Conservation (phyloP, 257 asterid genomes). For the Ballota nigra region DNA sequence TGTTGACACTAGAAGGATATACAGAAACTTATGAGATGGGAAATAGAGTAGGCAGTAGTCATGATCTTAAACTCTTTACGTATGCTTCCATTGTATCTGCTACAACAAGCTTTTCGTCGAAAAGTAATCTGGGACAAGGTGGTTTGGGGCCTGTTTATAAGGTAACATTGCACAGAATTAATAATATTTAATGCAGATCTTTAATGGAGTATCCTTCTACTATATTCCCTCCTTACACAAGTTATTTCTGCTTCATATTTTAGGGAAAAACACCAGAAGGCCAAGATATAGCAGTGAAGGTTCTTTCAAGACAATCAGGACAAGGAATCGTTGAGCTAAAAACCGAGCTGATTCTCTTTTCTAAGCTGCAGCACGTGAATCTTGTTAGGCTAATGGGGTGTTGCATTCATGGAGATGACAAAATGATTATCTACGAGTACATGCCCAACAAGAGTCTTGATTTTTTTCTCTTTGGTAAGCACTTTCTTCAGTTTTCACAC, state of each 20-base stretch:
- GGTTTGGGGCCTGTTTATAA: constrained; percentile 67
- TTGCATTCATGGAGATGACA: constrained; percentile 53
- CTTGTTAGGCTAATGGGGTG: constrained; percentile 55
- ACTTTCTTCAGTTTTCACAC: not conserved
- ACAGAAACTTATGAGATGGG: constrained; percentile 27
- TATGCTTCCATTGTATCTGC: constrained; percentile 45
- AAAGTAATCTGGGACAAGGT: constrained; percentile 55
- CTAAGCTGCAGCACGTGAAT: constrained; percentile 62
- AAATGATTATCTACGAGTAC: constrained; percentile 55
- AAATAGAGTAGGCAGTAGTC: constrained; percentile 33
- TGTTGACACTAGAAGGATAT: constrained; percentile 39
- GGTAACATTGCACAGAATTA: constrained; percentile 20
- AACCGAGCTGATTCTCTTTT: constrained; percentile 52
- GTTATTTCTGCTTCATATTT: not conserved
- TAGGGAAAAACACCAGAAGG: constrained; percentile 57
- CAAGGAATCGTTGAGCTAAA: constrained; percentile 67
- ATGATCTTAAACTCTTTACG: constrained; percentile 44
- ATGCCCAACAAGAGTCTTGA: constrained; percentile 71
- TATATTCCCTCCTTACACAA: not conserved
- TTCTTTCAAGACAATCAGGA: constrained; percentile 51
- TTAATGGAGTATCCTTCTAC: not conserved
- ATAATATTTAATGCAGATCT: not conserved
- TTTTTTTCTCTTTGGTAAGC: constrained; percentile 46
- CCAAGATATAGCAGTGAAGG: constrained; percentile 55
- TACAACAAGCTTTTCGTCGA: constrained; percentile 44